Evolutionary conservation across 768 basidiomycete species (phyloP), one percentile per base, ranked within the genome.

Genomic region (Rhizopogon sp.): DNA sequence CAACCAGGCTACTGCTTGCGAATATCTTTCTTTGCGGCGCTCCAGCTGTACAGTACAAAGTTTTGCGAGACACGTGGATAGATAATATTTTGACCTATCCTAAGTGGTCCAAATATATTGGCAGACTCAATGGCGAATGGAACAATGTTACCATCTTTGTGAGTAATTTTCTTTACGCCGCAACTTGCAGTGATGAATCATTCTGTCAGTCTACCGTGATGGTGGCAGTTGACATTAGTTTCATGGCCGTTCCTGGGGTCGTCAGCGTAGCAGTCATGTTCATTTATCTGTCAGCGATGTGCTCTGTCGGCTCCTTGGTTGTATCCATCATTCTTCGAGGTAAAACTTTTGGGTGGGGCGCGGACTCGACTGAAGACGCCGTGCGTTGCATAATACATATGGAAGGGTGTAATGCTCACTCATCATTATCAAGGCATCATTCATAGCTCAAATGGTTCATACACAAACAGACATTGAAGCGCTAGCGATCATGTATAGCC

Each of bases 211-310:
- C 72, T 3, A 78, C 77, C 0, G 78, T 82, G 16, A 64, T 83
- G 41, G 63, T 83, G 6, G 76, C 75, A 14, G 78, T 78, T 1
- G 79, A 81, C 50, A 74, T 84, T 1, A 75, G 76, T 0, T 81
- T 82, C 58, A 62, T 84, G 16, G 75, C 78, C 5, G 80, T 83
- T 16, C 76, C 76, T 16, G 68, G 70, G 37, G 70, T 76, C 43
- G 72, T 22, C 54, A n/a, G 60, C 40, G 53, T 25, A 25, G 5
- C 43, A 60, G 0, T 62, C 41, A 66, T 74, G 11, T 58, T 69
- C 10, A 70, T 70, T 52, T 76, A 72, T 49, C 52, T 72, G 5
- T 78, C 77, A 1, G 68, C 68, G 7, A 49, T 76, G 3, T 61
- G 67, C 22, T 70, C 64, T 50, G 56, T 77, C 29, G 66, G 67